These are phyloP conservation scores for Carnegiea gigantea DNA, from an alignment of 179 eudicot genomes.

Conservation along the genomic window DNA sequence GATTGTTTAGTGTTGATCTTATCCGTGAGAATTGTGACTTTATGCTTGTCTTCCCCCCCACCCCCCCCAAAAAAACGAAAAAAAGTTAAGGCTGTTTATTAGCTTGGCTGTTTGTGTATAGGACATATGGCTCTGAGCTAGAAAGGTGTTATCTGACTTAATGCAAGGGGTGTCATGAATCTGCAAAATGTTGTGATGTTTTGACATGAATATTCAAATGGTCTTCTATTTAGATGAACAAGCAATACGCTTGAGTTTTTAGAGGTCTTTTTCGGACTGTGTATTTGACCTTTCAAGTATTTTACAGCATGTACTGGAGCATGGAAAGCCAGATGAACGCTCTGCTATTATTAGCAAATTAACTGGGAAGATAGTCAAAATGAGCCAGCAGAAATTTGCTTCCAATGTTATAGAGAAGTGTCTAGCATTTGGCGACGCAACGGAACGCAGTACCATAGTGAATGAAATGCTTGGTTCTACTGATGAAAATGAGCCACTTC, in stretches of 20 bases:
- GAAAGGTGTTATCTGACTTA: background rate
- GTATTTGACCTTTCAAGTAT: slow-evolving; percentile 10
- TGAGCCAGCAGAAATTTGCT: slow-evolving; percentile 99
- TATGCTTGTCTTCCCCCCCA: background rate
- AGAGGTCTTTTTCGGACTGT: background rate
- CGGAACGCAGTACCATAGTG: slow-evolving; percentile 68
- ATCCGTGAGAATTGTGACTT: background rate
- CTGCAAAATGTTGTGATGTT: background rate
- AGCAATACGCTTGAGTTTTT: background rate
- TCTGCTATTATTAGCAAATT: slow-evolving; percentile 68
- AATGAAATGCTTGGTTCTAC: slow-evolving; percentile 89
- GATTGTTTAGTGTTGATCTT: background rate
- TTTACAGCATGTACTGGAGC: slow-evolving; percentile 87
- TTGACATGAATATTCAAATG: background rate
- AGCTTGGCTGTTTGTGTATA: background rate
- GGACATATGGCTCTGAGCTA: background rate
- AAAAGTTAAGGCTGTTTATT: background rate
- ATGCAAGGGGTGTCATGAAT: background rate
- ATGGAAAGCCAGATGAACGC: slow-evolving; percentile 86
- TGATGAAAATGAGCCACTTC: slow-evolving; percentile 96
- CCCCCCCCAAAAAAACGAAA: too few species aligned
- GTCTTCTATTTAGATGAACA: background rate
- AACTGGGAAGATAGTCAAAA: slow-evolving; percentile 84
- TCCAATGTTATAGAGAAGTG: slow-evolving; percentile 97
- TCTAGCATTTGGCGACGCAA: slow-evolving; percentile 70